Base-by-base conservation (phyloP, 2,329 filamentous ascomycete species). In the Cordyceps cateniannulata region DNA sequence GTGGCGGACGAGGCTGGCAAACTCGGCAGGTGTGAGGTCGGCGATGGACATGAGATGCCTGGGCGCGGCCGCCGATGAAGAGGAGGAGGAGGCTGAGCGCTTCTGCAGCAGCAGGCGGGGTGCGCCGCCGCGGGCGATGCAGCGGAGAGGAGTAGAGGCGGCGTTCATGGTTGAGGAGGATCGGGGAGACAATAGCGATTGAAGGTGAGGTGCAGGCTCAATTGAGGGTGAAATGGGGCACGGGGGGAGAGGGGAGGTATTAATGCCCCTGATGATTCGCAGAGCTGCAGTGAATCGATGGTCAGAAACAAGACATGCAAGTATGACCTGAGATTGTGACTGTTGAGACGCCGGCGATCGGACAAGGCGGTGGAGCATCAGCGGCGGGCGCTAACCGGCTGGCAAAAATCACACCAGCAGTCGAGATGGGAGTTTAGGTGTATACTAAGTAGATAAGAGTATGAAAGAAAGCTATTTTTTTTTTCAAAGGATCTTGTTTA, bases 1-100 rank as follows among this genome's bases (percentile, higher is more conserved):
- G 85, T 93, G 93, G 71, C 87, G 86, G 62, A 99, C 88, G 61
- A 99, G 83, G 25, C 85, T 85, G 38, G 86, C 85, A 69, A 99
- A 85, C 76, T 99, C 95, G 50, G 81, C 77, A 7, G 91, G 82
- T 1, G 87, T 87, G 62, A 99, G 83, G 71, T 99, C 93, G 58
- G 87, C 86, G 69, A 97, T 96, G 59, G 92, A 96, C 76, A 97
- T 87, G 57, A 99, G 81, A 80, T 98, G 93, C 66, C 95, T 88
- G 53, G 91, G 89, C 35, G 68, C 14, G 8, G 24, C 14, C 27
- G 48, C 25, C 4, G 48, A 32, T 1, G 48, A 48, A 27, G 57
- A 24, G 18, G 38, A 52, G 4, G 58, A 47, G n/a, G 22, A 59
- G 5, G 14, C 32, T 9, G 32, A 35, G 32, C 32, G 32, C 10